phyloP scores from a whole-genome alignment of 2,329 filamentous ascomycete species.

The Penicillium vulpinum region DNA sequence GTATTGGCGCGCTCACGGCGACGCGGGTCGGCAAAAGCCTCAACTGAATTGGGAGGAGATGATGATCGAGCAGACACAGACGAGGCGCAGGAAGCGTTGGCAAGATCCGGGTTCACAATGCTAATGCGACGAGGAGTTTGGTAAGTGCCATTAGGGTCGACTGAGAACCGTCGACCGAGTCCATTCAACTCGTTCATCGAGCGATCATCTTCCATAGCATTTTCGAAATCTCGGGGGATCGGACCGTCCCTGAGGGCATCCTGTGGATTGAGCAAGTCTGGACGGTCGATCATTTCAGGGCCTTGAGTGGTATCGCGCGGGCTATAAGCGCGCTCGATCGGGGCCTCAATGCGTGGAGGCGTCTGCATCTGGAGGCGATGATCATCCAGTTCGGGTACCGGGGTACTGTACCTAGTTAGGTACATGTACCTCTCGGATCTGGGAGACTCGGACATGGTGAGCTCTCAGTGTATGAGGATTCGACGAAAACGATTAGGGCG shows the following conservation, averaged over 20 bases:
- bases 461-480: background rate
- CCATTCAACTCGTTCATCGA: constrained; percentile 38
- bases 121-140: constrained; percentile 37
- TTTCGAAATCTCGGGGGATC: constrained; percentile 79
- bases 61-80: constrained; percentile 64
- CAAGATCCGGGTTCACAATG: constrained; percentile 40
- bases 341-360: constrained; percentile 33
- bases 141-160: constrained; percentile 43
- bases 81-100: constrained; percentile 47
- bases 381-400: constrained; percentile 73
- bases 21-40: constrained; percentile 90
- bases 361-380: constrained; percentile 62
- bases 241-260: constrained; percentile 48
- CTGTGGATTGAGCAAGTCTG: constrained; percentile 49
- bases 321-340: constrained; percentile 38
- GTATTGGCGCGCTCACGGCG: constrained; percentile 75
- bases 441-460: constrained; percentile 54
- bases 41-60: constrained; percentile 94
- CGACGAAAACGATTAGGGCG: constrained; percentile 11
- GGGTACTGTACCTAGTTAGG: constrained; percentile 63
- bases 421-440: constrained; percentile 64
- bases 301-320: constrained; percentile 47
- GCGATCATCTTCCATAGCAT: constrained; percentile 74
- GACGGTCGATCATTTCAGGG: constrained; percentile 50
- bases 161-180: constrained; percentile 40